A percentile compares a stretch with the other conserved stretches of the same genome.
phyloP scores from a whole-genome alignment of 192 early-diverging fungal species.

The Thoreauomyces humboldtii region DNA sequence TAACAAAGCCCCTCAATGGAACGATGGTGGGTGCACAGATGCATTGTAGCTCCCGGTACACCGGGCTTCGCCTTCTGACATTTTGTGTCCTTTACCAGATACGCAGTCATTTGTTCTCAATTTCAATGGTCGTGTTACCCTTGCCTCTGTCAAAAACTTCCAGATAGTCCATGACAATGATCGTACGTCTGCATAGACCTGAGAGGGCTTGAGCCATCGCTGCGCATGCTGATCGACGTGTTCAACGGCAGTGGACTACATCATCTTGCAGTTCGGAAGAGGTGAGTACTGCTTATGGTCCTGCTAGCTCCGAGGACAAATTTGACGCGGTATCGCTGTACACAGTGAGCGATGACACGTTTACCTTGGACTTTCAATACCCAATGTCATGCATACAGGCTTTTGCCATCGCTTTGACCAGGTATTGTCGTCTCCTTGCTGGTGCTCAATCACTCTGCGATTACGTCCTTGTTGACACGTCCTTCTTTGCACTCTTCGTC shows the following conservation, averaged over 20 bases:
- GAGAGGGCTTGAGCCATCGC: not conserved
- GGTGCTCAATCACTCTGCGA: too few relatives aligned
- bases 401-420: conserved; percentile 84
- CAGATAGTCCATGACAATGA: conserved; percentile 93
- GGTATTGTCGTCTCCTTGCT: conserved; percentile 24
- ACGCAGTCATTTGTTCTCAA: conserved; percentile 90
- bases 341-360: conserved; percentile 58
- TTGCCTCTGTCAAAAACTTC: conserved; percentile 95
- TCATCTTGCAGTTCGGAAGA: conserved; percentile 92
- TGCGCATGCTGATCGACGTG: not conserved
- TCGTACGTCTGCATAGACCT: conserved; percentile 26
- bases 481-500: not conserved
- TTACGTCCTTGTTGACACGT: not conserved
- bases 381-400: conserved; percentile 87
- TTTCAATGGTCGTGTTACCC: conserved; percentile 83
- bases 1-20: conserved; percentile 95
- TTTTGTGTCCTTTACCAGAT: conserved; percentile 45
- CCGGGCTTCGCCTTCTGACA: too few relatives aligned
- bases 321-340: not conserved
- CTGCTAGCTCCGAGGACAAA: too few relatives aligned
- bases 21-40: conserved; percentile 62
- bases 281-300: too few relatives aligned
- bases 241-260: conserved; percentile 73
- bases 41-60: not conserved
- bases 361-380: conserved; percentile 89